A percentile compares a stretch with the other conserved stretches of the same genome.
These are phyloP conservation scores for Sicyos edulis DNA, from an alignment of 306 rosid species.

Conservation along the genomic window DNA sequence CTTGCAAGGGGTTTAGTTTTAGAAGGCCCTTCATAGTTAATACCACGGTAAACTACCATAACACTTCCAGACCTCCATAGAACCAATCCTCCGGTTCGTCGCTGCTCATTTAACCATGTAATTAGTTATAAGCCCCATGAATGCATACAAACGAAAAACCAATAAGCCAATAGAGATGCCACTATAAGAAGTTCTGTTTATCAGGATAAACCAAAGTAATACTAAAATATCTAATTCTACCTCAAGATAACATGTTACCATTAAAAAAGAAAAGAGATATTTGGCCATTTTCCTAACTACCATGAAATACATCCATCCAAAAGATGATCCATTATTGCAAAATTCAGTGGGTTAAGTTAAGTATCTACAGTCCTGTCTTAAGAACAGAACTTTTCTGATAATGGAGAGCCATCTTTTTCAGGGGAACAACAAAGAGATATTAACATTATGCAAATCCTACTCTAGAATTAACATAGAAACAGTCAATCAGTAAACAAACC, in stretches of 20 bases:
- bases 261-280: neutral
- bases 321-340: neutral
- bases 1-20: conserved; percentile 32
- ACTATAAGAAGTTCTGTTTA: neutral
- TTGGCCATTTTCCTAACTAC: neutral
- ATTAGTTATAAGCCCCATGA: conserved; percentile 35
- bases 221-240: neutral
- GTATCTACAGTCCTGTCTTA: neutral
- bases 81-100: conserved; percentile 81
- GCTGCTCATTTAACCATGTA: conserved; percentile 57
- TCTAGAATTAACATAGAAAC: neutral
- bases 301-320: neutral
- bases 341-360: neutral
- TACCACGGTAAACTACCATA: conserved; percentile 87
- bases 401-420: neutral
- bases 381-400: neutral
- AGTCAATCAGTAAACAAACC: conserved; percentile 34
- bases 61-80: conserved; percentile 86
- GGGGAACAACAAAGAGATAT: too few relatives aligned
- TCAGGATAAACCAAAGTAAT: neutral
- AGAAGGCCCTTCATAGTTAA: conserved; percentile 57
- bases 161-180: neutral
- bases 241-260: neutral
- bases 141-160: neutral
- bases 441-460: neutral